Percentiles rank a stretch among this genome's conserved stretches.
These are phyloP conservation scores for Suillus paluster DNA, from an alignment of 768 basidiomycete species.

Conservation along the genomic window DNA sequence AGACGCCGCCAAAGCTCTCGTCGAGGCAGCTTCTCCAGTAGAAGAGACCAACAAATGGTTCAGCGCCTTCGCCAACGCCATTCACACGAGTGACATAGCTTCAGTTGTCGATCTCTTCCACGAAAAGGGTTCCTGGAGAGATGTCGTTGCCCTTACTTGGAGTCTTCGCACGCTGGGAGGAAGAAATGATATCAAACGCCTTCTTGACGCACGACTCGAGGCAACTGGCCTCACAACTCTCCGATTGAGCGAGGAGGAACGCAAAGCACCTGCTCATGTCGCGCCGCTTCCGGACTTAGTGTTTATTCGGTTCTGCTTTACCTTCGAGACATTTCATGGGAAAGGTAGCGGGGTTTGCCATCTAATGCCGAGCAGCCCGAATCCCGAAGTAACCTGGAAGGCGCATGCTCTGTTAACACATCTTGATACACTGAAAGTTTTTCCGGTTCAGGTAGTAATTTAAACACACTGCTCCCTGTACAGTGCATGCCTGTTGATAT, in stretches of 20 bases:
- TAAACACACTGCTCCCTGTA: neutral
- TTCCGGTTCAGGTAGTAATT: conserved; percentile 46
- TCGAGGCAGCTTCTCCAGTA: conserved; percentile 15
- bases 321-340: conserved; percentile 54
- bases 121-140: conserved; percentile 48
- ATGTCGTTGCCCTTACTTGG: conserved; percentile 56
- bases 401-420: conserved; percentile 64
- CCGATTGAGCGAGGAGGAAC: conserved; percentile 24
- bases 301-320: conserved; percentile 62
- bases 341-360: conserved; percentile 56
- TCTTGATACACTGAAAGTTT: conserved; percentile 56
- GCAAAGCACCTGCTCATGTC: conserved; percentile 37
- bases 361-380: conserved; percentile 46
- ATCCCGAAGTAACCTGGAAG: conserved; percentile 50
- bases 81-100: conserved; percentile 9
- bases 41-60: conserved; percentile 24
- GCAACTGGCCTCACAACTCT: conserved; percentile 21
- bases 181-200: conserved; percentile 35
- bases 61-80: conserved; percentile 14
- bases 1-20: conserved; percentile 13
- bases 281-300: conserved; percentile 54
- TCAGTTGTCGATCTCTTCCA: conserved; percentile 21
- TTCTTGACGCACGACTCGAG: conserved; percentile 43
- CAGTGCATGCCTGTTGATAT: neutral
- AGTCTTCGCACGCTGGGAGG: conserved; percentile 55